phyloP scores from a whole-genome alignment of 257 asterid species.

The Cruciata laevipes region DNA sequence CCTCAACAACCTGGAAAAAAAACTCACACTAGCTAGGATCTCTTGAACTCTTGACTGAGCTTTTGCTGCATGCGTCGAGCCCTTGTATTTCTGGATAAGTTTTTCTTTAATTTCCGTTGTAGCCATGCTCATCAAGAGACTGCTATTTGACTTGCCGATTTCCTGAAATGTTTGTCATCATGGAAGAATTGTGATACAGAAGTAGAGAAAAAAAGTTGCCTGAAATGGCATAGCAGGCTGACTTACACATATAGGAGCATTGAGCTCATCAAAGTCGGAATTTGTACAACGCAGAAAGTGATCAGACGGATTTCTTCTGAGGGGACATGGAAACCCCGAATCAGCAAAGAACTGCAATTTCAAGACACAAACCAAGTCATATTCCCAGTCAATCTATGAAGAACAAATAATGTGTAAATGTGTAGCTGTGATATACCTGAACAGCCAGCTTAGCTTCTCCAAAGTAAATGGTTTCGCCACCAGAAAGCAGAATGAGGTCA shows the following conservation, averaged over 20 bases:
- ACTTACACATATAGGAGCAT: constrained; percentile 40
- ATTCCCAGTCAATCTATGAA: neutral
- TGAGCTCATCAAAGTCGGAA: constrained; percentile 69
- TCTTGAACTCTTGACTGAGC: constrained; percentile 37
- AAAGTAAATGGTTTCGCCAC: constrained; percentile 62
- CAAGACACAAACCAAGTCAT: neutral
- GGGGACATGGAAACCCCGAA: constrained; percentile 83
- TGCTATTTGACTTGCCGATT: constrained; percentile 17
- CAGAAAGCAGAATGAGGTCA: constrained; percentile 63
- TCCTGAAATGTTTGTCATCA: constrained; percentile 23
- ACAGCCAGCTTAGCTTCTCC: constrained; percentile 61
- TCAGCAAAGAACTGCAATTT: constrained; percentile 78
- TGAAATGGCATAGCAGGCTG: neutral
- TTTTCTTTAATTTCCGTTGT: constrained; percentile 61
- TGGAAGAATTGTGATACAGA: too few species aligned
- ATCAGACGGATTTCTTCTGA: constrained; percentile 76
- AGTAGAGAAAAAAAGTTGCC: too few species aligned
- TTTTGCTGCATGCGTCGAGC: constrained; percentile 36
- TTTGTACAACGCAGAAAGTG: constrained; percentile 83
- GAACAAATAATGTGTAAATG: neutral
- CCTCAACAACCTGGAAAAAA: neutral
- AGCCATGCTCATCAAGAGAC: constrained; percentile 23
- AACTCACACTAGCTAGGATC: constrained; percentile 41
- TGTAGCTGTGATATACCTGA: constrained; percentile 32
- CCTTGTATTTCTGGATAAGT: constrained; percentile 53